Base-by-base conservation (phyloP, 2,329 filamentous ascomycete species). In the Cladosporium sp. region DNA sequence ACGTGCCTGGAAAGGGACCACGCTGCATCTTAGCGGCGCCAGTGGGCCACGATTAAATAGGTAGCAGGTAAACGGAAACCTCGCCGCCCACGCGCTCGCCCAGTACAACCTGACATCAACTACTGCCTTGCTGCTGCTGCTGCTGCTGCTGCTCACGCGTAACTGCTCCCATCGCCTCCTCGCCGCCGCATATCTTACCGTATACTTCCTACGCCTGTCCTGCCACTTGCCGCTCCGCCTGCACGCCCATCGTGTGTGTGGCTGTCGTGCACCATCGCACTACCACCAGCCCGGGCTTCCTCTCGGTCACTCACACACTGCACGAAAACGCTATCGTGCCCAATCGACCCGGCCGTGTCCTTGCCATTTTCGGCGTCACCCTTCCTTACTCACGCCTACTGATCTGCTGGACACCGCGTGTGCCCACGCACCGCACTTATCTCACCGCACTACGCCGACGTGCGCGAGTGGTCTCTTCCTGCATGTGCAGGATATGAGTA, bases 31-130 rank as follows among this genome's bases (percentile, higher is more conserved):
- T 63, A 63, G 61, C 61, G 61, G 61, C 61, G 33, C 61, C 61
- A 31, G 61, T 63, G 61, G 61, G 50, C 61, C 61, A 63, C 61
- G 61, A 62, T 63, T 63, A 63, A 63, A 63, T 55, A 55, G 52
- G 26, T 21, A 55, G 49, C 44, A 53, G 46, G 59, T 33, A 55
- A 33, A 53, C 35, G 46, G 59, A 29, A 52, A 18, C 29, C 49
- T 53, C 49, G 60, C 60, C 55, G 55, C 29, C 31, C 53, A 35
- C 53, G n/a, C 31, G 28, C 53, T 33, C 31, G 28, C 33, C 55
- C 55, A 57, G 31, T 33, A 57, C 55, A 37, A 35, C 55, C 33
- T 21, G 12, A 33, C 29, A 18, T 33, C 18, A 18, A 4, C 52
- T 33, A 4, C 52, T 33, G 52, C 18, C 52, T 31, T 56, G 26